A percentile compares a stretch with the other conserved stretches of the same genome.
Conservation (phyloP, 768 basidiomycete species). For the Tylopilus sp. region DNA sequence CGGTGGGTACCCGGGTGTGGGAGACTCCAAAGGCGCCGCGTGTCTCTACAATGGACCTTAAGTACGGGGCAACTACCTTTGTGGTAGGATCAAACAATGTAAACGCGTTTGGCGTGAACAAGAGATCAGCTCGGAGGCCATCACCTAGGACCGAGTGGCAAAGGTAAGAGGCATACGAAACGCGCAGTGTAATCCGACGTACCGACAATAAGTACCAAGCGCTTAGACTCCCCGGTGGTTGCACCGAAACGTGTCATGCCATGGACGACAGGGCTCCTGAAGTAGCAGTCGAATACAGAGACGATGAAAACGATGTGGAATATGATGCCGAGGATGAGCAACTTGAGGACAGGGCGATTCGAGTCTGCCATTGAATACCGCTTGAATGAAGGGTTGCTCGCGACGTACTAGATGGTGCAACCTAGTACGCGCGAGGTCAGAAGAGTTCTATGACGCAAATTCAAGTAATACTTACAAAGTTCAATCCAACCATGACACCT, state of each 20-base stretch:
- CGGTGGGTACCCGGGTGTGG: slow-evolving; percentile 85
- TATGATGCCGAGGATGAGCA: slow-evolving; percentile 64
- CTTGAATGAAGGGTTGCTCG: not conserved
- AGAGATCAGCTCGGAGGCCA: slow-evolving; percentile 77
- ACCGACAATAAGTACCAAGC: slow-evolving; percentile 82
- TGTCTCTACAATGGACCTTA: slow-evolving; percentile 61
- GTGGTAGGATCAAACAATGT: slow-evolving; percentile 46
- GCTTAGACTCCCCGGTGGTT: slow-evolving; percentile 51
- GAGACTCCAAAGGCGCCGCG: slow-evolving; percentile 81
- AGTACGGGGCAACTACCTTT: slow-evolving; percentile 66
- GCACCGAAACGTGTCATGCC: slow-evolving; percentile 63
- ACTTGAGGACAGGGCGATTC: slow-evolving; percentile 25
- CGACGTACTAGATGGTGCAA: too few species aligned
- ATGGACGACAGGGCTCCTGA: slow-evolving; percentile 77
- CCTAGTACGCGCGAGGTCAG: too few species aligned
- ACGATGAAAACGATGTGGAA: slow-evolving; percentile 74
- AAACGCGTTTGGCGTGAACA: slow-evolving; percentile 65
- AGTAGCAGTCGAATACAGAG: slow-evolving; percentile 84
- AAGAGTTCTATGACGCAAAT: too few species aligned
- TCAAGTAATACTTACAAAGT: too few species aligned
- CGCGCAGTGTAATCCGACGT: slow-evolving; percentile 14
- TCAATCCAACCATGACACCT: too few species aligned
- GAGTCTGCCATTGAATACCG: slow-evolving; percentile 13
- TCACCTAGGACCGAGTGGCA: slow-evolving; percentile 49
- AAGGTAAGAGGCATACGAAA: not conserved